Evolutionary conservation across 805 yeast species (phyloP), one percentile per base, ranked within the genome.

Genomic region (Yarrowia hollandica): DNA sequence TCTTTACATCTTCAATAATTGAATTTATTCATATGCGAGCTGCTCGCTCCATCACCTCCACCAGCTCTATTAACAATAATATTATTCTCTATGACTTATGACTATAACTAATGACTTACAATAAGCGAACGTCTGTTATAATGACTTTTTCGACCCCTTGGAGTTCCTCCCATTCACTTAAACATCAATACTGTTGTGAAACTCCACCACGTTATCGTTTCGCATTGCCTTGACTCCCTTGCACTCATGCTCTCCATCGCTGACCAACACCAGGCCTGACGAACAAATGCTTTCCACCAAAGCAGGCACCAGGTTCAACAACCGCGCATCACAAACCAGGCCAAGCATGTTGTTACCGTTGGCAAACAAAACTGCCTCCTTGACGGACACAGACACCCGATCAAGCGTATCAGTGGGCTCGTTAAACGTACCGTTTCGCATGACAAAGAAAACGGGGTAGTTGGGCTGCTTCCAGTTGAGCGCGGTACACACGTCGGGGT

Each of bases 381-480:
- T 88, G 56, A 92, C 78, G 1, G 94, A 85, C 11, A 69, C 64
- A 63, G 90, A 74, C 12, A 73, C 64, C 5, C 68, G 52, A 50
- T 70, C 72, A 35, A 67, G 71, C n/a, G n/a, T n/a, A 26, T 65
- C 68, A 2, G 62, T 64, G 19, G 60, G 65, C 23, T 56, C 65
- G n/a, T 64, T 62, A 6, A 66, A 69, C 42, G 67, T 69, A 2
- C 72, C 72, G 26, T 69, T 66, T 46, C 83, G 84, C 80, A 91
- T 82, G 60, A 85, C 82, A 73, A 88, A 87, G 64, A 94, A 84
- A 0, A 94, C 98, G 0, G 99, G 97, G 73, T 86, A 94, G 70
- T 92, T 92, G 12, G 99, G 98, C 73, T 94, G 99, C 72, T 94
- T 94, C 99, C 99, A 94, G 72, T 94, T 94, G 65, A 94, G 74